Conservation (phyloP, 805 yeast species). For the Ogataea saltuana region DNA sequence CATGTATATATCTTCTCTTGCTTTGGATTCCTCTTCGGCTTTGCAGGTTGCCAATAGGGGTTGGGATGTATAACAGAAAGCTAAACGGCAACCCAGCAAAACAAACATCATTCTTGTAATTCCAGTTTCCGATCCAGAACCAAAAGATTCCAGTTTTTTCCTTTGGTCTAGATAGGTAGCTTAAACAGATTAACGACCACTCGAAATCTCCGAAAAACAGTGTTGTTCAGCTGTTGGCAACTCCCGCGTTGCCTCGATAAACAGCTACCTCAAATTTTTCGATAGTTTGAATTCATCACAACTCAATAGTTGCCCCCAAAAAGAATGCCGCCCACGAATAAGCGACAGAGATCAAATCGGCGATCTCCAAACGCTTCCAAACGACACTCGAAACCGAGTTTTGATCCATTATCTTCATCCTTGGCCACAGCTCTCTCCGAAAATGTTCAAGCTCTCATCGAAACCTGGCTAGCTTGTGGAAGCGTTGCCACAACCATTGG, state of each 20-base stretch:
- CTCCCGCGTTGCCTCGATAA: too few species aligned
- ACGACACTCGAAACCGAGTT: background rate
- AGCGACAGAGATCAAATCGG: background rate
- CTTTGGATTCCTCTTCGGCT: conserved; percentile 9
- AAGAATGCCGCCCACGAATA: too few species aligned
- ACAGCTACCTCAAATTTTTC: too few species aligned
- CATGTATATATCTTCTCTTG: conserved; percentile 2
- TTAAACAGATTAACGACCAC: too few species aligned
- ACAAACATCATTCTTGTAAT: background rate
- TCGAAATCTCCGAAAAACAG: too few species aligned
- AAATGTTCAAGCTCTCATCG: conserved; percentile 8
- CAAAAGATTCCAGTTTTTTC: too few species aligned
- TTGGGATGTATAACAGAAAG: conserved; percentile 3
- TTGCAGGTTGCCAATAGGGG: conserved; percentile 4
- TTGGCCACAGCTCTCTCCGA: conserved; percentile 3
- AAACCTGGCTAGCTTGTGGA: conserved; percentile 50
- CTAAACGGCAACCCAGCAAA: background rate
- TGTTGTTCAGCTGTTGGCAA: too few species aligned
- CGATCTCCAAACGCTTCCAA: background rate
- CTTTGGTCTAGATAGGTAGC: too few species aligned
- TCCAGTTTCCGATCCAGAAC: too few species aligned
- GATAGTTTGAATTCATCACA: too few species aligned
- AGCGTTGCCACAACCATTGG: conserved; percentile 46
- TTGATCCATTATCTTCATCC: background rate
- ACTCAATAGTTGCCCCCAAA: too few species aligned